phyloP scores from a whole-genome alignment of 179 eudicot species.

The Silene coronaria region DNA sequence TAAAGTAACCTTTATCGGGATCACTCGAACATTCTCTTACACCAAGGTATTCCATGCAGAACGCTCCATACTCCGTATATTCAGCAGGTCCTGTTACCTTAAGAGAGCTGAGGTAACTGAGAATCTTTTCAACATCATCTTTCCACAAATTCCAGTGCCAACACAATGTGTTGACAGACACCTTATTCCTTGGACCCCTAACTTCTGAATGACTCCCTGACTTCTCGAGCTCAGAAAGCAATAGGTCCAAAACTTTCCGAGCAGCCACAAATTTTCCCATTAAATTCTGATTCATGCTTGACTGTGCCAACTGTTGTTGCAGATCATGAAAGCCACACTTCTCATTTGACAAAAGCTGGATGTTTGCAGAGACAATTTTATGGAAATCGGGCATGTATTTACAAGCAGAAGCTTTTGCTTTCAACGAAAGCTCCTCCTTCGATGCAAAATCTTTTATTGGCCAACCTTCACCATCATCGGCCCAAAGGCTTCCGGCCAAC shows the following conservation, averaged over 20 bases:
- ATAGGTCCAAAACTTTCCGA: constrained; percentile 6
- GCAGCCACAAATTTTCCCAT: constrained; percentile 25
- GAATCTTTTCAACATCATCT: constrained; percentile 25
- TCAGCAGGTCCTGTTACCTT: constrained; percentile 13
- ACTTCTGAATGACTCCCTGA: not conserved
- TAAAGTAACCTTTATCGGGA: constrained; percentile 17
- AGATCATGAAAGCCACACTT: constrained; percentile 25
- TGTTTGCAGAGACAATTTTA: constrained; percentile 31
- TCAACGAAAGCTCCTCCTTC: constrained; percentile 34
- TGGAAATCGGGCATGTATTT: constrained; percentile 18
- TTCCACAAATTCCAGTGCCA: constrained; percentile 28
- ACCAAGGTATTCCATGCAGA: constrained; percentile 49
- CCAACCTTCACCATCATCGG: constrained; percentile 38
- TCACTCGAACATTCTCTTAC: constrained; percentile 27
- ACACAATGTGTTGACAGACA: not conserved
- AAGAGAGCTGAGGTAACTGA: constrained; percentile 29
- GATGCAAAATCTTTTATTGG: constrained; percentile 37
- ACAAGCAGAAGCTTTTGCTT: constrained; percentile 33
- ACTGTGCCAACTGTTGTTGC: constrained; percentile 19
- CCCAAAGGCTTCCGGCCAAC: constrained; percentile 38
- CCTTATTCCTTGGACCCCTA: not conserved
- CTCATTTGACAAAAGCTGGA: constrained; percentile 30
- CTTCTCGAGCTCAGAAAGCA: not conserved
- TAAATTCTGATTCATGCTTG: constrained; percentile 13
- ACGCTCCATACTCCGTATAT: constrained; percentile 22